Evolutionary conservation across 1,284 basidiomycete species (phyloP).

Genomic region (Phellopilus nigrolimitatus): DNA sequence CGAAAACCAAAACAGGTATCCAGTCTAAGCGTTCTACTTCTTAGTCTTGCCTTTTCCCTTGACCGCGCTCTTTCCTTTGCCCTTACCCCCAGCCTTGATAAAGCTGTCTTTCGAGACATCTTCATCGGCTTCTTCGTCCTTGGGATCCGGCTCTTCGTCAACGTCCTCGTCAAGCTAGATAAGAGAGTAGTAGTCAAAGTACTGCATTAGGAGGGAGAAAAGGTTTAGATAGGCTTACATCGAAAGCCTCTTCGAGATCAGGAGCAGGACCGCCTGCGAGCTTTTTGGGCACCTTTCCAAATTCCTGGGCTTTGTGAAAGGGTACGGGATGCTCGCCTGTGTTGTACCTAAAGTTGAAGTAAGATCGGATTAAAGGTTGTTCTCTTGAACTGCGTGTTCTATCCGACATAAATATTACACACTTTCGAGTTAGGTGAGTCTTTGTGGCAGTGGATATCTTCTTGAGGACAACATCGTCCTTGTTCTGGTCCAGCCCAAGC

Average conservation of each 20-base stretch:
- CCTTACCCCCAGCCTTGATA: slow-evolving; percentile 42
- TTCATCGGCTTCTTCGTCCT: slow-evolving; percentile 32
- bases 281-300: slow-evolving; percentile 77
- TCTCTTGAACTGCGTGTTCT: too few relatives aligned
- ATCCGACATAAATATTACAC: slow-evolving; percentile 33
- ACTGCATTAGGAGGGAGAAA: background rate
- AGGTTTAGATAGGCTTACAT: slow-evolving; percentile 33
- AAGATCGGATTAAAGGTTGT: too few relatives aligned
- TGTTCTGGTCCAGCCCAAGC: slow-evolving; percentile 80
- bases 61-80: slow-evolving; percentile 18
- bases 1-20: background rate
- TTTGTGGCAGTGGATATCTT: slow-evolving; percentile 83
- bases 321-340: slow-evolving; percentile 82
- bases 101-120: slow-evolving; percentile 47
- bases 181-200: background rate
- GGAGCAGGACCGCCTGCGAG: slow-evolving; percentile 69
- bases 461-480: slow-evolving; percentile 73
- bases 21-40: background rate
- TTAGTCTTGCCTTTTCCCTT: background rate
- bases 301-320: slow-evolving; percentile 80
- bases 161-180: slow-evolving; percentile 35
- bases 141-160: slow-evolving; percentile 38
- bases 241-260: slow-evolving; percentile 86
- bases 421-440: slow-evolving; percentile 83
- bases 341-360: slow-evolving; percentile 82